Evolutionary conservation across 441 rosid species (phyloP), one percentile per base, ranked within the genome.

Genomic region (Theobroma grandiflorum): DNA sequence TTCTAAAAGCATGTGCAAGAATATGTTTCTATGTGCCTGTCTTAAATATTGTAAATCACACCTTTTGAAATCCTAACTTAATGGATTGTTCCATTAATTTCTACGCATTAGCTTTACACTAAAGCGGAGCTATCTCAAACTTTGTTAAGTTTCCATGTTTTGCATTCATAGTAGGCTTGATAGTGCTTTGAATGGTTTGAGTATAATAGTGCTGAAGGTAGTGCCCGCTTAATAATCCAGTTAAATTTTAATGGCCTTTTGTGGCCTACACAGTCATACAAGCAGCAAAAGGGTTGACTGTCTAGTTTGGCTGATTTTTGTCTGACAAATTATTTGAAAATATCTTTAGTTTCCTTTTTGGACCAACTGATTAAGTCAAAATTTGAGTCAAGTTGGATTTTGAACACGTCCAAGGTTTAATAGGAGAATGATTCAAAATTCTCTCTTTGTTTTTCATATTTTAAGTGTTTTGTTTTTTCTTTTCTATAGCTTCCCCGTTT

Each of bases 391-490:
- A 31, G 8, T 18, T 71, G 20, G 61, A 11, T 61, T 22, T 59
- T 26, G 38, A 61, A 0, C 37, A 11, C 2, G 16, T 61, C 35
- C 65, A 61, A 22, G 61, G 33, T 31, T 71, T 31, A 49, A 58
- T 42, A 43, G 64, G 64, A 37, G 50, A 74, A 71, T 11, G 52
- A 22, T 58, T 52, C 77, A 58, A 43, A 55, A 58, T 58, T 22
- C 45, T 74, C 11, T 47, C 77, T 74, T 74, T 74, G 38, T 53
- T 40, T 55, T 57, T 58, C 53, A 22, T 63, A 35, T 64, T 7
- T 2, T 16, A 12, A 63, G 14, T 10, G 1, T 74, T 75, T 61
- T 72, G 37, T n/a, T 18, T 16, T 2, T n/a, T 42, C 45, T 75
- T 37, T 33, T 65, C 4, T 61, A 40, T 33, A 43, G 22, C 8